Conservation (phyloP, 371 early-diverging fungal species). For the Aphelidium insulamus region DNA sequence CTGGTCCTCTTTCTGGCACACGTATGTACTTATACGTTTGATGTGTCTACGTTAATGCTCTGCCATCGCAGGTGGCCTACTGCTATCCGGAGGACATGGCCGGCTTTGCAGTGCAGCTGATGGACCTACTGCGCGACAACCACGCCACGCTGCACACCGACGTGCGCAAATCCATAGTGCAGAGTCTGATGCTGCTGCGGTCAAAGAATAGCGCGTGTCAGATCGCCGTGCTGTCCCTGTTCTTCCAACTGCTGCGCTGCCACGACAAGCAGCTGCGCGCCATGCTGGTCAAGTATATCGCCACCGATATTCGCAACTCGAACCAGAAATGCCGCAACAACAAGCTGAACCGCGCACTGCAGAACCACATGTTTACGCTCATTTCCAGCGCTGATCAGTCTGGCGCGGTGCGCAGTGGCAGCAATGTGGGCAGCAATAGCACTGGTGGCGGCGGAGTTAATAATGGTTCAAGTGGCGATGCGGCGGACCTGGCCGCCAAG, state of each 20-base stretch:
- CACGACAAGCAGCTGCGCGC: conserved; percentile 72
- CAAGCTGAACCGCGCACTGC: conserved; percentile 80
- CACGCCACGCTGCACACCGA: conserved; percentile 54
- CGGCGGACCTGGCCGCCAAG: conserved; percentile 76
- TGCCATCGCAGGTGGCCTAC: conserved; percentile 18
- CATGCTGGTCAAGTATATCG: conserved; percentile 68
- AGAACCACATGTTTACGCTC: conserved; percentile 88
- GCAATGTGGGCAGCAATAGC: not conserved
- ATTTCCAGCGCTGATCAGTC: conserved; percentile 25
- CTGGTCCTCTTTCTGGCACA: conserved; percentile 71
- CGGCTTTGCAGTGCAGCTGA: conserved; percentile 54
- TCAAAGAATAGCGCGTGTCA: too few relatives aligned
- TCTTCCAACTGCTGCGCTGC: conserved; percentile 81
- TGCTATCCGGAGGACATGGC: conserved; percentile 62
- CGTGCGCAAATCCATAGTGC: conserved; percentile 64
- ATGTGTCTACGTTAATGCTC: not conserved
- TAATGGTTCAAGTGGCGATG: not conserved
- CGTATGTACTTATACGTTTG: conserved; percentile 11
- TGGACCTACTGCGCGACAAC: conserved; percentile 51
- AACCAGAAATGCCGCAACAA: conserved; percentile 79
- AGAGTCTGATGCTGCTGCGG: conserved; percentile 68
- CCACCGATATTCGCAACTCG: conserved; percentile 73
- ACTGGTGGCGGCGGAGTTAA: conserved; percentile 21
- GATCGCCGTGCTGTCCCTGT: conserved; percentile 50
- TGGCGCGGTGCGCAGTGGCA: not conserved